Conservation (phyloP, 257 asterid genomes). For the Catharanthus roseus region DNA sequence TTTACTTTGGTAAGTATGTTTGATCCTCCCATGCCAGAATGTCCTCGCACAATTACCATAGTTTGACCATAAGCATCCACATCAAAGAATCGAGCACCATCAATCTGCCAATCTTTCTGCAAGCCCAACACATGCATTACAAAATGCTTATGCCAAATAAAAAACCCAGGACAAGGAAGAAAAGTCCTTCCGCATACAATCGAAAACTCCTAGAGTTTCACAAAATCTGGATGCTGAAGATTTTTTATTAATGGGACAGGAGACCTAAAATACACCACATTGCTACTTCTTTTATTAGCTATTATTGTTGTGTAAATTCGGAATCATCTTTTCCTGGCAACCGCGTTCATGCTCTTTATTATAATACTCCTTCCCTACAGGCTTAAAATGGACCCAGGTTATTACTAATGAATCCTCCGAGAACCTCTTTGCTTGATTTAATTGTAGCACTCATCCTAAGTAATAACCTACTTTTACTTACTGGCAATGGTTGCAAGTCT, state of each 20-base stretch:
- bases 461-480: not conserved
- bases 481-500: not conserved
- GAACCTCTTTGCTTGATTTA: not conserved
- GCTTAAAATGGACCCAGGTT: not conserved
- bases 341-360: not conserved
- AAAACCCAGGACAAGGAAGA: not conserved
- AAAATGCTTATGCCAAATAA: not conserved
- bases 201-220: not conserved
- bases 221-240: constrained; percentile 1
- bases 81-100: constrained; percentile 83
- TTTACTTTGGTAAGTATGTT: constrained; percentile 82
- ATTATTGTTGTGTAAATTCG: not conserved
- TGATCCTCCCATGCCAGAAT: constrained; percentile 54
- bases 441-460: not conserved
- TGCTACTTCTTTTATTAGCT: not conserved
- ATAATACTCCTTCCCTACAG: not conserved
- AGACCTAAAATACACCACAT: not conserved
- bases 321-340: not conserved
- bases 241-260: not conserved
- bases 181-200: not conserved
- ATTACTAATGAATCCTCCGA: not conserved
- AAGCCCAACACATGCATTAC: constrained; percentile 13
- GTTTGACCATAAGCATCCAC: constrained; percentile 49
- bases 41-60: constrained; percentile 65
- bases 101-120: constrained; percentile 58